Evolutionary conservation across 1,284 basidiomycete genomes (phyloP), one percentile per base, ranked within the genome.

Genomic region (Apiotrichum laibachii): DNA sequence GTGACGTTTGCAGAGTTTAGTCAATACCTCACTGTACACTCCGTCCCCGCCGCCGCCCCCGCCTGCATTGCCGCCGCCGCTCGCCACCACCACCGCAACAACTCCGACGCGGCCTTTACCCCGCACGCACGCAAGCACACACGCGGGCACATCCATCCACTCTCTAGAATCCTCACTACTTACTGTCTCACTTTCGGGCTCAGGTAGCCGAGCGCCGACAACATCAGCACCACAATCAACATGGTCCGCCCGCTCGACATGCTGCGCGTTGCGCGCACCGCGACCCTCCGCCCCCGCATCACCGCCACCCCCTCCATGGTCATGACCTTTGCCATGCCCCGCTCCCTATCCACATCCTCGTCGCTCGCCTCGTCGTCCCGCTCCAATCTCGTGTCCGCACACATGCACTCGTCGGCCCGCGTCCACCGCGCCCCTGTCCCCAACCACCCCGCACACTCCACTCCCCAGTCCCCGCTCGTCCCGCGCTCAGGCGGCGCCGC

Each of bases 381-480:
- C 2, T 31, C 39, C 31, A 35, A n/a, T 13, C 26, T 55, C n/a
- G 15, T 31, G 3, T 39, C 21, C 21, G 49, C 49, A 13, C n/a
- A 13, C 34, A 18, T 50, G n/a, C 49, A 50, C 21, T 40, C 50
- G 26, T 57, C 55, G 8, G 44, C 55, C 1, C 22, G 35, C 34
- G 15, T 33, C 8, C 22, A 42, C 37, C 60, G 54, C 3, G 54
- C 57, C 2, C 57, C 57, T 4, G 57, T 53, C 8, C 50, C 50
- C 31, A 56, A 45, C 35, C 12, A 44, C n/a, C n/a, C 57, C 18
- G n/a, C 44, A 26, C 12, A 44, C n/a, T n/a, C 57, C 18, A 13
- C 21, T 7, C 53, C 60, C 1, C 60, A 58, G 49, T 55, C 53
- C 18, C 61, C 61, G 10, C 61, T 62, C 39, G 57, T 62, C 11